A percentile compares a stretch with the other conserved stretches of the same genome.
Conservation (phyloP, 1,284 basidiomycete genomes). For the Tremellales sp. region DNA sequence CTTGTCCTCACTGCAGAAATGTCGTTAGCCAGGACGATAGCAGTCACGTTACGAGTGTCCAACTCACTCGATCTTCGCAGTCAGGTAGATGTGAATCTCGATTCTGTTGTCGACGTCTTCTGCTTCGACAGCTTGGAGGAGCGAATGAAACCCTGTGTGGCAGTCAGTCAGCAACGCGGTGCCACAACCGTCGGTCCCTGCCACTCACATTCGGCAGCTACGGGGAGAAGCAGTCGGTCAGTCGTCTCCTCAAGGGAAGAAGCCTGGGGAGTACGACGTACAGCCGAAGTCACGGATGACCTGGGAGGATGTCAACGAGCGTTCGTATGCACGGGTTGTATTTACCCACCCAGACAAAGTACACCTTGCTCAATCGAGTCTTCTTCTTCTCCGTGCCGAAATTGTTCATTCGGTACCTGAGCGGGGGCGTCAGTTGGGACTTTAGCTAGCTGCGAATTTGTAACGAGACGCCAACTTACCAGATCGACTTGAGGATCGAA, state of each 20-base stretch:
- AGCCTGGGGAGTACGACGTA: constrained; percentile 14
- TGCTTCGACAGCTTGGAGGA: constrained; percentile 83
- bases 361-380: constrained; percentile 44
- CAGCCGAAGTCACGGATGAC: constrained; percentile 77
- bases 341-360: constrained; percentile 51
- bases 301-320: too few species aligned
- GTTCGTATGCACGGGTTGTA: too few species aligned
- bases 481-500: constrained; percentile 85
- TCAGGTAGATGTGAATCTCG: constrained; percentile 88
- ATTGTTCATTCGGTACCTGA: constrained; percentile 74
- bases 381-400: constrained; percentile 30
- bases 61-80: constrained; percentile 65
- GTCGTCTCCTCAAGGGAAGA: background rate
- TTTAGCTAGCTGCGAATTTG: background rate
- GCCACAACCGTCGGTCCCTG: background rate
- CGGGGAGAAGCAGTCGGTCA: background rate
- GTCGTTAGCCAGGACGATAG: background rate
- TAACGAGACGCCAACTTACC: constrained; percentile 49
- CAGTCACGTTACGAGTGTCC: background rate
- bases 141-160: constrained; percentile 68
- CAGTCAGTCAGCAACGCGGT: background rate
- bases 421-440: background rate
- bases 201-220: constrained; percentile 59
- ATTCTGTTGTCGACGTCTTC: constrained; percentile 77
- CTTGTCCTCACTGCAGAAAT: constrained; percentile 59